Evolutionary conservation across 768 basidiomycete species (phyloP).

Genomic region (Gloeostereum incarnatum): DNA sequence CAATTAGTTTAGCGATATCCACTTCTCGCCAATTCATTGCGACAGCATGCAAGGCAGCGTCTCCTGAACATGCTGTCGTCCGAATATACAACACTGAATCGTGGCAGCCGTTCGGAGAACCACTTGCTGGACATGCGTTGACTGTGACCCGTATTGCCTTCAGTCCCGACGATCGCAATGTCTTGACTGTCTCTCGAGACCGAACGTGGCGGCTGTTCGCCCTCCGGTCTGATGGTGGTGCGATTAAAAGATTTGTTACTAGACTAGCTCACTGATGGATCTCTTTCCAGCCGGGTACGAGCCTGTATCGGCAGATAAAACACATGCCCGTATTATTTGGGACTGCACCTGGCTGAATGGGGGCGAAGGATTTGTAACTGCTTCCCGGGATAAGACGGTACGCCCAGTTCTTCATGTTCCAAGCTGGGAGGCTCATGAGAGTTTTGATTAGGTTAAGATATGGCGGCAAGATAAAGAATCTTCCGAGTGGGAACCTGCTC

Average conservation of each 20-base stretch:
- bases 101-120: slow-evolving; percentile 63
- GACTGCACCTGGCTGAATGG: slow-evolving; percentile 84
- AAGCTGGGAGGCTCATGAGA: neutral
- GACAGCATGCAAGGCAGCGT: slow-evolving; percentile 85
- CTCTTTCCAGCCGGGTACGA: slow-evolving; percentile 39
- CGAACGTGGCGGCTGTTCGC: slow-evolving; percentile 84
- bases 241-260: slow-evolving; percentile 7
- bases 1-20: slow-evolving; percentile 74
- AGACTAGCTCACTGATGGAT: neutral
- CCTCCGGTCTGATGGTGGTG: slow-evolving; percentile 31
- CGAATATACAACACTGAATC: slow-evolving; percentile 68
- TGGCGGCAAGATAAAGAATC: slow-evolving; percentile 45
- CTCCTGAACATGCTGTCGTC: slow-evolving; percentile 82
- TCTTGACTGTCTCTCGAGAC: slow-evolving; percentile 87
- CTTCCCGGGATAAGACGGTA: slow-evolving; percentile 92
- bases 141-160: slow-evolving; percentile 90
- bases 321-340: slow-evolving; percentile 92
- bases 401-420: slow-evolving; percentile 11
- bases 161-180: slow-evolving; percentile 70
- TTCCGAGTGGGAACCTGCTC: slow-evolving; percentile 43
- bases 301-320: slow-evolving; percentile 64
- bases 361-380: slow-evolving; percentile 80
- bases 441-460: slow-evolving; percentile 59
- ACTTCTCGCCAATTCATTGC: slow-evolving; percentile 63
- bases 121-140: slow-evolving; percentile 75